Evolutionary conservation across 2,329 filamentous ascomycete genomes (phyloP).

Genomic region (Elsinoe batatas): DNA sequence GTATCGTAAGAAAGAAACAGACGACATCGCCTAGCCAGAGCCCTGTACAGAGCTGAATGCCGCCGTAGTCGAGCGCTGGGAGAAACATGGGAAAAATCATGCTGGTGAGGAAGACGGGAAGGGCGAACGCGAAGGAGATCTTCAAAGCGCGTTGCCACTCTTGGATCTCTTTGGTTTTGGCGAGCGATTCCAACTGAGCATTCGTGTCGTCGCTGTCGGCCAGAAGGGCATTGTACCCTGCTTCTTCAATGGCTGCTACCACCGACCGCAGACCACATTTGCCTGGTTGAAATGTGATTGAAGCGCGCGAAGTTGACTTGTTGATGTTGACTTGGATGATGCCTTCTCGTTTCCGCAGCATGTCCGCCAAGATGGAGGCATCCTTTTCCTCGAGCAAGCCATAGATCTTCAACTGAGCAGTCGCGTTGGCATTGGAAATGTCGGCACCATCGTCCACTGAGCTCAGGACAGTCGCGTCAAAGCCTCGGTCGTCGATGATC

Average conservation of each 20-base stretch:
- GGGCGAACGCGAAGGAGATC: constrained; percentile 66
- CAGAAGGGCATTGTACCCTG: constrained; percentile 79
- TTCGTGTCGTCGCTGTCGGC: constrained; percentile 93
- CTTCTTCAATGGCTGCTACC: constrained; percentile 71
- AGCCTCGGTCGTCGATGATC: constrained; percentile 81
- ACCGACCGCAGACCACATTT: constrained; percentile 70
- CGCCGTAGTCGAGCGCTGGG: constrained; percentile 67
- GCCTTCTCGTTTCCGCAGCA: constrained; percentile 56
- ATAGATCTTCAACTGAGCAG: constrained; percentile 73
- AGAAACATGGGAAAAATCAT: constrained; percentile 90
- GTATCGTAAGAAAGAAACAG: constrained; percentile 75
- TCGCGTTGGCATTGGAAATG: constrained; percentile 44
- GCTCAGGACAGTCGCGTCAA: constrained; percentile 74
- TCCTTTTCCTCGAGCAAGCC: constrained; percentile 62
- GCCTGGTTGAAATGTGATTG: constrained; percentile 60
- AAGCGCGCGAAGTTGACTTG: constrained; percentile 62
- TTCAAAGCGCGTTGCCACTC: constrained; percentile 81
- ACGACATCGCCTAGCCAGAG: constrained; percentile 81
- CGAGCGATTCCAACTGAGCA: constrained; percentile 86
- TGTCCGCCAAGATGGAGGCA: constrained; percentile 62
- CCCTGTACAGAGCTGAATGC: constrained; percentile 54
- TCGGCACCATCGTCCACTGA: constrained; percentile 53
- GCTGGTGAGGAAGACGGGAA: constrained; percentile 84
- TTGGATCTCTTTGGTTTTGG: constrained; percentile 91
- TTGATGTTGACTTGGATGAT: constrained; percentile 65